A percentile compares a stretch with the other conserved stretches of the same genome.
phyloP scores from a whole-genome alignment of 345 rosid species.

The Kernera saxatilis region DNA sequence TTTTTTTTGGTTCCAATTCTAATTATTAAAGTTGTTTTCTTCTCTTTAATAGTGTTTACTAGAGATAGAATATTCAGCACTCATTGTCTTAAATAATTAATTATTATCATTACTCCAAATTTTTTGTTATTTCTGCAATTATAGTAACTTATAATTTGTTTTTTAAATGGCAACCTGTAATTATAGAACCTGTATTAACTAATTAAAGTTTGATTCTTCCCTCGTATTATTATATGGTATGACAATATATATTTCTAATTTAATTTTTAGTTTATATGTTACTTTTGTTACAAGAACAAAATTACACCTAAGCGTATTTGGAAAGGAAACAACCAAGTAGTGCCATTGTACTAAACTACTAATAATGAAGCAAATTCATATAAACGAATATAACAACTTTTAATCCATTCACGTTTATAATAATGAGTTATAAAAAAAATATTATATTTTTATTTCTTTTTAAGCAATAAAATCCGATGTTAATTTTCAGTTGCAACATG shows the following conservation, averaged over 20 bases:
- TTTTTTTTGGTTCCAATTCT: not conserved
- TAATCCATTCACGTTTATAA: not conserved
- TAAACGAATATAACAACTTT: not conserved
- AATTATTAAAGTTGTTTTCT: slow-evolving; percentile 20
- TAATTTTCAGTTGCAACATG: too few species aligned
- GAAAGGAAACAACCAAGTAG: not conserved
- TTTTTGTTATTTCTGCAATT: not conserved
- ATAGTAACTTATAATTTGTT: not conserved
- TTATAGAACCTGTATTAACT: not conserved
- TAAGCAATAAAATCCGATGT: too few species aligned
- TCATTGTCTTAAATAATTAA: slow-evolving; percentile 11
- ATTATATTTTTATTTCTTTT: too few species aligned
- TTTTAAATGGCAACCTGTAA: not conserved
- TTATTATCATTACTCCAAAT: not conserved
- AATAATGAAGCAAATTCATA: not conserved
- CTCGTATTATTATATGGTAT: not conserved
- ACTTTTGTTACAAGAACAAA: not conserved
- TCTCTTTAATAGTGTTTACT: slow-evolving; percentile 13
- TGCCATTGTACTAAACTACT: too few species aligned
- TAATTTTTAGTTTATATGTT: not conserved
- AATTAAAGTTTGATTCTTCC: not conserved
- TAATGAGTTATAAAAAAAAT: too few species aligned
- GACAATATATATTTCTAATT: not conserved
- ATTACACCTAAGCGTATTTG: not conserved
- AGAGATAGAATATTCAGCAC: slow-evolving; percentile 8